phyloP scores from a whole-genome alignment of 768 basidiomycete genomes.

The Russula sp. region DNA sequence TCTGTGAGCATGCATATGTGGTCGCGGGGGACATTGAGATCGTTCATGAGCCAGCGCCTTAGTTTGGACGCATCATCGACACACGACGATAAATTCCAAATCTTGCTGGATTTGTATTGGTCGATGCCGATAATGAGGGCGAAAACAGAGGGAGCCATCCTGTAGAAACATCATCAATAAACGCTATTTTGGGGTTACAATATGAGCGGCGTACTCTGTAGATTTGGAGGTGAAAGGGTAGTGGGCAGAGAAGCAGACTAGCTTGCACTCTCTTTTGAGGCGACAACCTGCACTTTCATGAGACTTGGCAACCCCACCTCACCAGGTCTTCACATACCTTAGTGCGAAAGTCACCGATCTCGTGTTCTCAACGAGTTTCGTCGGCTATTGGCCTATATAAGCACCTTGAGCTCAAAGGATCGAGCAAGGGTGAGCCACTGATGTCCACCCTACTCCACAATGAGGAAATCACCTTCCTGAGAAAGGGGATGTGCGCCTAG shows the following conservation, averaged over 20 bases:
- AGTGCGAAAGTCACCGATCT: constrained; percentile 1
- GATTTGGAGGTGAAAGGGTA: constrained; percentile 1
- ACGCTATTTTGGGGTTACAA: background rate
- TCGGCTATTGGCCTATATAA: constrained; percentile 4
- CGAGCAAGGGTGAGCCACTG: background rate
- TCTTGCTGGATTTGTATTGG: constrained; percentile 49
- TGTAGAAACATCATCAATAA: background rate
- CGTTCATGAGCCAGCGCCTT: constrained; percentile 48
- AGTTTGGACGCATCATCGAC: constrained; percentile 56
- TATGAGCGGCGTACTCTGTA: background rate
- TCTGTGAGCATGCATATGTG: constrained; percentile 53
- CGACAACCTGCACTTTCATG: background rate
- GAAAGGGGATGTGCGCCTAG: background rate
- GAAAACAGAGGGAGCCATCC: constrained; percentile 45
- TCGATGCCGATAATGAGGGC: constrained; percentile 66
- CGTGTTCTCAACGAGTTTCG: constrained; percentile 12
- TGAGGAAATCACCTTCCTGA: constrained; percentile 1
- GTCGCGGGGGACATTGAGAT: constrained; percentile 49
- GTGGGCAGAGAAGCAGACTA: background rate
- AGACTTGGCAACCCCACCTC: background rate
- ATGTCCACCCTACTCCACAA: constrained; percentile 9
- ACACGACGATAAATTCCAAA: constrained; percentile 63
- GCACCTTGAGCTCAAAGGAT: background rate
- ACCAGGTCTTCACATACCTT: background rate
- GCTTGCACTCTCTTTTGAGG: constrained; percentile 11